phyloP scores from a whole-genome alignment of 192 early-diverging fungal species.

The Coemansia sp. region DNA sequence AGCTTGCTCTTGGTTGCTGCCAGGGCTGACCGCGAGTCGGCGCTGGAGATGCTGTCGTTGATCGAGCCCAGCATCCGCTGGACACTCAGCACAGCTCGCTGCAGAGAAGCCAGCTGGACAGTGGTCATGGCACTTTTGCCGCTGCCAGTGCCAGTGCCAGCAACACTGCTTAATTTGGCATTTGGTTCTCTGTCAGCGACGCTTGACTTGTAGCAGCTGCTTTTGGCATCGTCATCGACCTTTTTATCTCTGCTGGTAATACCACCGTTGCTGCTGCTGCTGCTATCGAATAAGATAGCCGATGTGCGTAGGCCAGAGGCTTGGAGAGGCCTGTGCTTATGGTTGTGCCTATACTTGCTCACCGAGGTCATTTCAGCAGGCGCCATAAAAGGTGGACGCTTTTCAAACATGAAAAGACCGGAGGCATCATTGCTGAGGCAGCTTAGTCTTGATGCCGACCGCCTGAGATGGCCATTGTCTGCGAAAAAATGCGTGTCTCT shows the following conservation, averaged over 20 bases:
- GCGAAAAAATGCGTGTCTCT: neutral
- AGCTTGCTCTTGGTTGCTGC: constrained; percentile 39
- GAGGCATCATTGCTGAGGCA: neutral
- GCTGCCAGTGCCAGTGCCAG: neutral
- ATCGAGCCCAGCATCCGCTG: constrained; percentile 49
- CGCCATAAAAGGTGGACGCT: neutral
- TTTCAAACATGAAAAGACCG: neutral
- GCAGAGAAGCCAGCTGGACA: constrained; percentile 49
- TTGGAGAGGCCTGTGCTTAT: neutral
- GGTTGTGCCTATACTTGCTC: neutral
- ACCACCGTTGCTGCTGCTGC: neutral
- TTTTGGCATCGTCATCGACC: no score
- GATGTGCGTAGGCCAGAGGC: neutral
- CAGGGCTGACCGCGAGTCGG: constrained; percentile 34
- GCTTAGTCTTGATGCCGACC: constrained; percentile 16
- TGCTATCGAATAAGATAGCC: neutral
- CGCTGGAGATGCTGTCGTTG: constrained; percentile 39
- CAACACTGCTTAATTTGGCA: no score
- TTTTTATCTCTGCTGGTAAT: neutral
- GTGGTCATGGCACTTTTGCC: constrained; percentile 11
- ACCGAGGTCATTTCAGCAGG: neutral
- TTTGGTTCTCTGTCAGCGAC: no score
- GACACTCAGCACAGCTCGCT: constrained; percentile 47
- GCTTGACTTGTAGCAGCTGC: no score
- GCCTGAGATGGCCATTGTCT: neutral